A percentile compares a stretch with the other conserved stretches of the same genome.
phyloP scores from a whole-genome alignment of 2,329 filamentous ascomycete species.

The Penicillium sp. region DNA sequence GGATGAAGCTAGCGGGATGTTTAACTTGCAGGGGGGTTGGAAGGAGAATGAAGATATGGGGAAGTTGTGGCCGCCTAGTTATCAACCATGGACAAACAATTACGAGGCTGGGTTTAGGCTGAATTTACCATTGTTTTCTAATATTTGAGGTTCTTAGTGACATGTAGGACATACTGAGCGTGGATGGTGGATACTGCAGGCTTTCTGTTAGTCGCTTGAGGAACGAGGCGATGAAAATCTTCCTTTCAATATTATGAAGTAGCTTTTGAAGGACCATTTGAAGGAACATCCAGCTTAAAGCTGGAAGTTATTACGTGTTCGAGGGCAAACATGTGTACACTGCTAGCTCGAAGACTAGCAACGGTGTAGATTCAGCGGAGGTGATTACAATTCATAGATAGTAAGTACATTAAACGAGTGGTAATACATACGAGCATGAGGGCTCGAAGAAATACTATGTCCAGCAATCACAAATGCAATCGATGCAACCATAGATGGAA shows the following conservation, averaged over 20 bases:
- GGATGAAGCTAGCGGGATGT: background rate
- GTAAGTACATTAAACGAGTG: background rate
- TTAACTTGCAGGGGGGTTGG: background rate
- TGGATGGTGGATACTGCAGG: background rate
- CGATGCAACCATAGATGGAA: background rate
- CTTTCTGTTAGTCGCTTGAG: background rate
- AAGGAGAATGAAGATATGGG: background rate
- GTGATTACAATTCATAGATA: background rate
- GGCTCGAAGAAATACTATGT: background rate
- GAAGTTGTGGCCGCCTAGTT: background rate
- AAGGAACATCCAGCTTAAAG: too few species aligned
- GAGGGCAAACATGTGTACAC: background rate
- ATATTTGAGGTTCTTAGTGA: background rate
- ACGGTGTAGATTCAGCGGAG: background rate
- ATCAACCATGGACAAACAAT: background rate
- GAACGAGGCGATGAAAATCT: background rate
- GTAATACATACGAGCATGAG: background rate
- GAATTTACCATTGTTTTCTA: background rate
- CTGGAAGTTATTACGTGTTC: too few species aligned
- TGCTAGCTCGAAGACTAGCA: background rate
- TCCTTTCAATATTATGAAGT: too few species aligned
- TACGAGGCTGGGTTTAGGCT: background rate
- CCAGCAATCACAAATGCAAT: background rate
- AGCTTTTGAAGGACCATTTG: background rate
- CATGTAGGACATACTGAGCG: background rate